Percentiles rank a stretch among this genome's conserved stretches.
phyloP scores from a whole-genome alignment of 2,329 filamentous ascomycete genomes.

The Mycosphaerelloides madeirae region DNA sequence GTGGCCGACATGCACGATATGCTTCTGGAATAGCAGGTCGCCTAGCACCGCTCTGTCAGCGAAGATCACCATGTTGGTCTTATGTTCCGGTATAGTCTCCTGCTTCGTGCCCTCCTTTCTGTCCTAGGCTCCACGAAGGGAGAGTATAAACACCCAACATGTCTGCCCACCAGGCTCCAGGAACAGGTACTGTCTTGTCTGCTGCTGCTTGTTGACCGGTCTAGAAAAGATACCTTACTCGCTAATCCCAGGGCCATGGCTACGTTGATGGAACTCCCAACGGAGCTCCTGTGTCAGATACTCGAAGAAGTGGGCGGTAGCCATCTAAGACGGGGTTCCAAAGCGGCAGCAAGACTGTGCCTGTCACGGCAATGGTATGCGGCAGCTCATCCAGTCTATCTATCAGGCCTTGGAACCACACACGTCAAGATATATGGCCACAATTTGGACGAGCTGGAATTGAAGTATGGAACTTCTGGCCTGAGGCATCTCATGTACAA shows the following conservation, averaged over 20 bases:
- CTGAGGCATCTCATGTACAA: conserved; percentile 15
- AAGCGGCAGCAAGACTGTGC: conserved; percentile 6
- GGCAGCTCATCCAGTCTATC: conserved; percentile 13
- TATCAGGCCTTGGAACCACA: conserved; percentile 11
- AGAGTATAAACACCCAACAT: too few relatives aligned
- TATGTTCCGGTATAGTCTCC: neutral
- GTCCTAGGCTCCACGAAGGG: too few relatives aligned
- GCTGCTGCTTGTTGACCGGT: too few relatives aligned
- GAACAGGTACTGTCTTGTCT: too few relatives aligned
- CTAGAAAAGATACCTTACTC: too few relatives aligned
- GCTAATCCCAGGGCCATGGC: conserved; percentile 5
- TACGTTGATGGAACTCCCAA: conserved; percentile 13
- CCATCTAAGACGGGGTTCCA: conserved; percentile 16
- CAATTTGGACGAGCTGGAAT: conserved; percentile 10
- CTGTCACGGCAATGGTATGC: conserved; percentile 16
- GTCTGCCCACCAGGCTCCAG: too few relatives aligned
- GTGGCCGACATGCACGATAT: conserved; percentile 2
- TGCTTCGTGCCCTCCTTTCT: neutral
- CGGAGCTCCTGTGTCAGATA: conserved; percentile 16
- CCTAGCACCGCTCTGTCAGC: too few relatives aligned
- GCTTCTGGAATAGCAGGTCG: conserved; percentile 8
- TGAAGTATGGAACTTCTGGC: conserved; percentile 7
- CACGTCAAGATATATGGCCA: conserved; percentile 12
- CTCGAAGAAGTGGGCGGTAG: conserved; percentile 18
- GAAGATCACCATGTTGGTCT: too few relatives aligned